Evolutionary conservation across 352 stramenopile genomes (phyloP).

Genomic region (Phytopythium kandeliae): DNA sequence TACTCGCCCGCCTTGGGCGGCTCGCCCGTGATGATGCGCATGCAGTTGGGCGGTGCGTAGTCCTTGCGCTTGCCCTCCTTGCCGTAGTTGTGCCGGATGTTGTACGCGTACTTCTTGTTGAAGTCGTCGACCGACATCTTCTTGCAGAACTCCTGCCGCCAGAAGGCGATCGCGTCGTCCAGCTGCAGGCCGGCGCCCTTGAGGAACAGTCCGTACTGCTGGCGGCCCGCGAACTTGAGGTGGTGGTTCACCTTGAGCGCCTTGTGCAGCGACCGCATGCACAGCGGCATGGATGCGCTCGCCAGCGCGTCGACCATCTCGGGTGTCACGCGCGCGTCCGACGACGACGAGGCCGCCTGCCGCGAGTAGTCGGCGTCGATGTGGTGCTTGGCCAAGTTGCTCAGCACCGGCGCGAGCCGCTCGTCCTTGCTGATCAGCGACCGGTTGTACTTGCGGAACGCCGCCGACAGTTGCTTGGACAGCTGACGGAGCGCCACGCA

Average conservation of each 20-base stretch:
- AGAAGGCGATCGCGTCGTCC: conserved; percentile 96
- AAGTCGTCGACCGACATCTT: conserved; percentile 97
- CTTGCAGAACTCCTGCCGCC: conserved; percentile 91
- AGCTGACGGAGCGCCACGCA: too few species aligned
- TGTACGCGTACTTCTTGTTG: conserved; percentile 99
- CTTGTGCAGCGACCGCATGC: conserved; percentile 95
- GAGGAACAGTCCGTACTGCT: conserved; percentile 99
- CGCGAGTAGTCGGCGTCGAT: conserved; percentile 88
- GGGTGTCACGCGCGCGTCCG: conserved; percentile 74
- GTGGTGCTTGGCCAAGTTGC: conserved; percentile 96
- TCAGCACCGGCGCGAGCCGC: conserved; percentile 91
- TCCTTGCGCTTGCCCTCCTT: conserved; percentile 98
- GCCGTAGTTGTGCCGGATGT: conserved; percentile 98
- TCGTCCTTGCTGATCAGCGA: conserved; percentile 90
- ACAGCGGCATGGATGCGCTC: conserved; percentile 94
- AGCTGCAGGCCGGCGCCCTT: conserved; percentile 96
- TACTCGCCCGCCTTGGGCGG: conserved; percentile 92
- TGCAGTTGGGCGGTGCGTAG: conserved; percentile 96
- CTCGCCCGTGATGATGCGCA: conserved; percentile 97
- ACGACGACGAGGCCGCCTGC: conserved; percentile 23
- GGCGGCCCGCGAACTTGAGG: conserved; percentile 94
- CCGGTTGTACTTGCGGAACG: conserved; percentile 86
- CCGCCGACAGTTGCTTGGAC: conserved; percentile 87
- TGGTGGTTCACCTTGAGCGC: conserved; percentile 94
- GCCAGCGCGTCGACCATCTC: conserved; percentile 91